Evolutionary conservation across 208 protist species (phyloP), one percentile per base, ranked within the genome.

Genomic region (Trypanosoma platydactyli): DNA sequence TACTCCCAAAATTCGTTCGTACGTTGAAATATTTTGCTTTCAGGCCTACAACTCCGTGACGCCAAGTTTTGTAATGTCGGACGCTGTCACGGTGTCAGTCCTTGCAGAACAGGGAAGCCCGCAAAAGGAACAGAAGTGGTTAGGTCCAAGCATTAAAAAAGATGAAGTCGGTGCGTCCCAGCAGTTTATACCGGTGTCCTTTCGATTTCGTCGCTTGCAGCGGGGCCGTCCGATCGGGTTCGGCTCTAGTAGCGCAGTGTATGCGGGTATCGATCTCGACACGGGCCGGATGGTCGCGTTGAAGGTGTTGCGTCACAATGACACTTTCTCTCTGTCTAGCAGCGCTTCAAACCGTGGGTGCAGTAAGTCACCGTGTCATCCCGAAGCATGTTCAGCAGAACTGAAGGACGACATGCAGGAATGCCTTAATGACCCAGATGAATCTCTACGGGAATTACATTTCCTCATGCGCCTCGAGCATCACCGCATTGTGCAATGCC

Each of bases 401-500:
- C 25, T 20, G 11, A 12, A 20, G 3, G 25, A 38, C 4, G 12
- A 27, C 4, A 48, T 1, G 18, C 42, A 55, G 20, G 42, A 33
- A 56, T 38, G 42, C 25, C 27, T 35, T 62, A 25, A 22, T 53
- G 46, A n/a, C 29, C 68, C 38, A 49, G 40, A 74, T 27, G 53
- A 67, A 46, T 72, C 84, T 65, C 60, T 88, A 49, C 77, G 84
- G 25, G 92, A 97, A 57, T 79, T 97, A 15, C 74, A 81, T 29
- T 73, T 94, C 24, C 79, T 97, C 54, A 86, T 76, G 3, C 64
- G 77, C n/a, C 82, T 95, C 22, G 62, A 77, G 27, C 87, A 97
- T 63, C 75, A 71, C 48, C 76, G 84, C 64, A 91, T 97, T 64
- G 92, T 97, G 9, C 71, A 73, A 33, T 97, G 90, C 67, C 77